A percentile compares a stretch with the other conserved stretches of the same genome.
Evolutionary conservation across 2,329 filamentous ascomycete species (phyloP).

Genomic region (Phaeosphaeria sp.): DNA sequence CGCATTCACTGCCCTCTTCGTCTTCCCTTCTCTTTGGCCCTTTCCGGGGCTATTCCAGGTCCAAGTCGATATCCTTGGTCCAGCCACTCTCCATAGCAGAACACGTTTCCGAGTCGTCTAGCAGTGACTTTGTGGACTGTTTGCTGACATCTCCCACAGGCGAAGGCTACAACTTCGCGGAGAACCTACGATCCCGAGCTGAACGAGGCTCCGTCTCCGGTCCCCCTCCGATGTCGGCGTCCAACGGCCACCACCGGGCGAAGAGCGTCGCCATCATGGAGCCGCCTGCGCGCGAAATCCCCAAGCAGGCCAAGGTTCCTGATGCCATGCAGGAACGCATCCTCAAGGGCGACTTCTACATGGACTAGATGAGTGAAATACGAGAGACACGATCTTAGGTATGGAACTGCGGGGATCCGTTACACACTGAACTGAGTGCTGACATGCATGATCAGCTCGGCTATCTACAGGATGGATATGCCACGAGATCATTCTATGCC

Average conservation of each 20-base stretch:
- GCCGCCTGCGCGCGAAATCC: conserved; percentile 61
- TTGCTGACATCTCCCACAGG: conserved; percentile 75
- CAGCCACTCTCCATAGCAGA: conserved; percentile 40
- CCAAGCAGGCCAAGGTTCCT: conserved; percentile 68
- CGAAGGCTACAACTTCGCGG: conserved; percentile 96
- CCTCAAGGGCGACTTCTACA: conserved; percentile 96
- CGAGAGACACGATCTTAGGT: conserved; percentile 20
- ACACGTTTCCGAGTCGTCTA: conserved; percentile 38
- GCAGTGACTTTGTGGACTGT: conserved; percentile 53
- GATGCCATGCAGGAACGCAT: conserved; percentile 98
- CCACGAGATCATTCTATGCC: conserved; percentile 14
- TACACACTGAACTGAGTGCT: not conserved
- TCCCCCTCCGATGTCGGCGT: conserved; percentile 25
- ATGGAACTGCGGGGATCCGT: no score
- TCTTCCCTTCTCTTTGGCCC: conserved; percentile 28
- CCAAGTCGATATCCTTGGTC: conserved; percentile 33
- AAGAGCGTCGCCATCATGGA: conserved; percentile 72
- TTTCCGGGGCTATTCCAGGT: conserved; percentile 28
- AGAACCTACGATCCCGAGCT: conserved; percentile 90
- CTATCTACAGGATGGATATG: conserved; percentile 13
- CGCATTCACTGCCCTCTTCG: conserved; percentile 40
- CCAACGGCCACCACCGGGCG: conserved; percentile 65
- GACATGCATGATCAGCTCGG: conserved; percentile 3
- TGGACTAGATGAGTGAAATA: conserved; percentile 69
- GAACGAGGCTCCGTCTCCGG: conserved; percentile 72